Conservation (phyloP, 495 filamentous ascomycete genomes). For the Paragyromitra xinjiangensis region DNA sequence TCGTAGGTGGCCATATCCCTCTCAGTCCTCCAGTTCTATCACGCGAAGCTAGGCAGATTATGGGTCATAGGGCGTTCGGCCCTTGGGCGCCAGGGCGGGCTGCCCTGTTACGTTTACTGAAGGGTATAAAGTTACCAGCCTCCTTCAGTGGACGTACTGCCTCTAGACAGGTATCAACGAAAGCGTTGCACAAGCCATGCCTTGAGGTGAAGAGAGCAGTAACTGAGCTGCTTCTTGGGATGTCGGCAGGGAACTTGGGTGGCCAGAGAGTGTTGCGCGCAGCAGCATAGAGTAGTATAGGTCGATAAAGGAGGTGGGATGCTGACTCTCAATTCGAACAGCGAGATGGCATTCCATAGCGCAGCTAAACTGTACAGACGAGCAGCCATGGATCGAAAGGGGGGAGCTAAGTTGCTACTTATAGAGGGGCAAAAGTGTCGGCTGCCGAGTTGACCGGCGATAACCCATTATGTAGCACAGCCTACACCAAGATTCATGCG, state of each 20-base stretch:
- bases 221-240: not conserved
- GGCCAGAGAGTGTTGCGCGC: not conserved
- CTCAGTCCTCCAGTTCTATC: too few relatives aligned
- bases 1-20: too few relatives aligned
- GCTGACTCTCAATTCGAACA: not conserved
- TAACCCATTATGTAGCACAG: not conserved
- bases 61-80: too few relatives aligned
- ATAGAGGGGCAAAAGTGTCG: not conserved
- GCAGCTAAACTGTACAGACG: not conserved
- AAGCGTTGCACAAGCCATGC: not conserved
- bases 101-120: too few relatives aligned
- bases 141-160: too few relatives aligned
- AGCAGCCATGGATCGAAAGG: not conserved
- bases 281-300: not conserved
- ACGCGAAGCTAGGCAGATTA: too few relatives aligned
- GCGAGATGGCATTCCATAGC: slow-evolving; percentile 1
- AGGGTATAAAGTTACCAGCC: too few relatives aligned
- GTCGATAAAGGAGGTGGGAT: slow-evolving; percentile 18
- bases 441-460: not conserved
- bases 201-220: not conserved
- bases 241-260: not conserved
- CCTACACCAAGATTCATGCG: not conserved
- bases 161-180: too few relatives aligned
- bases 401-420: not conserved
- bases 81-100: too few relatives aligned